phyloP scores from a whole-genome alignment of 2,329 filamentous ascomycete species.

The Rhynchosporium secalis region DNA sequence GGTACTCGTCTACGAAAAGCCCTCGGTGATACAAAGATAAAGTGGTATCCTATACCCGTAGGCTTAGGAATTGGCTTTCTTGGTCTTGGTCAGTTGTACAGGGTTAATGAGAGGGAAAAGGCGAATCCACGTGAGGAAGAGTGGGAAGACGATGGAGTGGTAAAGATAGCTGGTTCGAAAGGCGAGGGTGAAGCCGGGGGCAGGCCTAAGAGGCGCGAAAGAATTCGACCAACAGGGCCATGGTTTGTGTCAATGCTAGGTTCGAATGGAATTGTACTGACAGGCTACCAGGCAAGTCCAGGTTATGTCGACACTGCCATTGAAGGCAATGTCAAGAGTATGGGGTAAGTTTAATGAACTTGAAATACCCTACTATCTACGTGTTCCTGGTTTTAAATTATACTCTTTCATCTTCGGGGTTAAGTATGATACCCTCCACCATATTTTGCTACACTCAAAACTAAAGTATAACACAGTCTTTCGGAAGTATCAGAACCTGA shows the following conservation, averaged over 20 bases:
- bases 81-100: conserved; percentile 64
- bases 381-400: conserved; percentile 71
- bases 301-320: conserved; percentile 70
- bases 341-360: conserved; percentile 77
- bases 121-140: conserved; percentile 41
- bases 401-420: conserved; percentile 74
- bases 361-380: conserved; percentile 67
- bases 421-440: conserved; percentile 48
- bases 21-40: conserved; percentile 61
- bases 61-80: conserved; percentile 68
- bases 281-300: conserved; percentile 58
- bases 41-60: conserved; percentile 73
- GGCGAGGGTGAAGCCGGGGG: conserved; percentile 47
- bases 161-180: conserved; percentile 29
- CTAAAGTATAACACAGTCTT: conserved; percentile 52
- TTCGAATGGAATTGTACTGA: conserved; percentile 22
- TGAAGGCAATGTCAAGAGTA: conserved; percentile 69
- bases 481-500: conserved; percentile 86
- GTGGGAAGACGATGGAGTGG: conserved; percentile 41
- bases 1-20: conserved; percentile 53
- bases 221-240: conserved; percentile 65
- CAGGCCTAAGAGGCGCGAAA: conserved; percentile 48
- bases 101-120: conserved; percentile 54
- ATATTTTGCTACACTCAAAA: background rate
- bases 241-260: conserved; percentile 47